Conservation (phyloP, 176 grass and related monocot species). For the Lolium multiflorum region DNA sequence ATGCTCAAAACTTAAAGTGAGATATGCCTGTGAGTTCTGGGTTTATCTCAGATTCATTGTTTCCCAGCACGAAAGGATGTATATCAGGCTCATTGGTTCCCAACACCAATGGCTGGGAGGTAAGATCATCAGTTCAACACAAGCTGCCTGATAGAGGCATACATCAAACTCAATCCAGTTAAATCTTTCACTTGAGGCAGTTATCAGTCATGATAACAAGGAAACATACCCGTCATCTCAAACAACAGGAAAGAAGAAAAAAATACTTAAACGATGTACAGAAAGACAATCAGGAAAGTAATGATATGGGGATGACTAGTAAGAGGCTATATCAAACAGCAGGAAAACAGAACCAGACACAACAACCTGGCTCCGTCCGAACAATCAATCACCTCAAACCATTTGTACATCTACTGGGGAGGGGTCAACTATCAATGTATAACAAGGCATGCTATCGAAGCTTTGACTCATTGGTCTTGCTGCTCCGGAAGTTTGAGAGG, state of each 20-base stretch:
- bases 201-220: conserved; percentile 5
- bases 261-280: conserved; percentile 45
- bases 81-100: background rate
- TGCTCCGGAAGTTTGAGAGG: conserved; percentile 98
- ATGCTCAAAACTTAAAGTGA: background rate
- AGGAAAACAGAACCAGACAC: conserved; percentile 46
- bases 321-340: conserved; percentile 40
- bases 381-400: conserved; percentile 65
- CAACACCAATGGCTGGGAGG: background rate
- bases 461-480: conserved; percentile 87
- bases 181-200: background rate
- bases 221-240: conserved; percentile 16
- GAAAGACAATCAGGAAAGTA: background rate
- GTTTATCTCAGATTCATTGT: background rate
- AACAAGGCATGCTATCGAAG: conserved; percentile 65
- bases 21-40: background rate
- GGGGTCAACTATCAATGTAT: conserved; percentile 34
- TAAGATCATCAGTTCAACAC: background rate
- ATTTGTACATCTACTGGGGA: conserved; percentile 58
- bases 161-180: background rate
- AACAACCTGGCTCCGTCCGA: conserved; percentile 46
- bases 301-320: conserved; percentile 13
- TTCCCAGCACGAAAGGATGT: no score
- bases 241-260: conserved; percentile 16
- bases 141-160: background rate